Base-by-base conservation (phyloP, 352 stramenopile species). In the Blastocystis sp. region DNA sequence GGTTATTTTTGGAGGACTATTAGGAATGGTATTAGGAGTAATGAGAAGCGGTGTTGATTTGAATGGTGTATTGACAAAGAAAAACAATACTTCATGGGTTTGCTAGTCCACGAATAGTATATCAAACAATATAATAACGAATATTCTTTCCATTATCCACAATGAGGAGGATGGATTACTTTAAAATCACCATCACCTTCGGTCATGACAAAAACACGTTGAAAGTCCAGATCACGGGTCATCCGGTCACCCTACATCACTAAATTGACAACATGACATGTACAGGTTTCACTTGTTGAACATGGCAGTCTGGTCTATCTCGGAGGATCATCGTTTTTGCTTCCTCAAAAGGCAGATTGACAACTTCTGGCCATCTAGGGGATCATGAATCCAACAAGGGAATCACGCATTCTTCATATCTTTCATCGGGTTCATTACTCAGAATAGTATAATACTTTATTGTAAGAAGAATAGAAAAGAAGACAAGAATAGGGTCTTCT, bases 291-390 rank as follows among this genome's bases (percentile, higher is more conserved):
- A 83, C 42, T 37, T 83, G 71, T 7, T 67, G 21, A 11, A 83
- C 71, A 24, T 83, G 4, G n/a, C 49, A 63, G 39, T 83, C 71
- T 9, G 71, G 71, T 32, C 71, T 32, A 61, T 83, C 71, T 43
- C 49, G 5, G 32, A 67, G 49, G 29, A 83, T 83, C 0, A 65
- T 32, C 12, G 49, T 12, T 42, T 83, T 59, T 19, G 71, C 71
- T 9, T 83, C 71, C 6, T 5, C 54, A 42, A 83, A 83, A 12
- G 71, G 71, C 7, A 66, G 14, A 49, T 56, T 56, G 0, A 83
- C 71, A 19, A 83, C 71, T 83, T 83, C 71, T 42, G 71, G 71
- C 71, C 71, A 83, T 14, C 71, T 83, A 83, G 46, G 14, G 43
- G 3, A 51, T 61, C n/a, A 66, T 14, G 7, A 27, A 67, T 32